phyloP scores from a whole-genome alignment of 345 rosid species.

The Populus tremula region DNA sequence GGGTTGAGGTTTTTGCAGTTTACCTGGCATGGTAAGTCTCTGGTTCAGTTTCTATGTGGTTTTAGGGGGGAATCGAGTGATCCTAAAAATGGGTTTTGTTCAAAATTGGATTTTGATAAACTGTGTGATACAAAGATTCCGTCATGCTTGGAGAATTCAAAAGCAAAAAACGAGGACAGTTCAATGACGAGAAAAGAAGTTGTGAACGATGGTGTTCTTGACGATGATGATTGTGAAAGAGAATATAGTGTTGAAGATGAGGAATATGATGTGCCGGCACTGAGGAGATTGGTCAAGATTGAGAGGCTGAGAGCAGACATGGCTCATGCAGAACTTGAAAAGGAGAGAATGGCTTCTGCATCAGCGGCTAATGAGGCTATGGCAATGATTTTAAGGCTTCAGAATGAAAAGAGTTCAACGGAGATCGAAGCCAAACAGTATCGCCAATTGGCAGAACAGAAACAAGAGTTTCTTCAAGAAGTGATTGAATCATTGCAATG shows the following conservation, averaged over 20 bases:
- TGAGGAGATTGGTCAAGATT: constrained; percentile 57
- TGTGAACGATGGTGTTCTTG: constrained; percentile 6
- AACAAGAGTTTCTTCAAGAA: constrained; percentile 46
- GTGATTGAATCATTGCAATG: constrained; percentile 63
- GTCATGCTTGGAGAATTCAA: constrained; percentile 25
- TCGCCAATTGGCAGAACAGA: constrained; percentile 56
- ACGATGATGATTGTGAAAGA: constrained; percentile 31
- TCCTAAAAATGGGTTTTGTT: constrained; percentile 14
- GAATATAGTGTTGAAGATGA: constrained; percentile 49
- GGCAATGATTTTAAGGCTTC: constrained; percentile 78
- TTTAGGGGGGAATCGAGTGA: constrained; percentile 27
- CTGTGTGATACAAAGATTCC: constrained; percentile 21
- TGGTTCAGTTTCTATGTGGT: constrained; percentile 23
- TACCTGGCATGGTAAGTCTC: constrained; percentile 22
- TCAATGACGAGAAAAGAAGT: constrained; percentile 12
- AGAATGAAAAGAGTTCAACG: constrained; percentile 53
- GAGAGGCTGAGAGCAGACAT: constrained; percentile 49
- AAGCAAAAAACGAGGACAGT: background rate
- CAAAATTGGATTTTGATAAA: constrained; percentile 10
- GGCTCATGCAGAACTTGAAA: constrained; percentile 55
- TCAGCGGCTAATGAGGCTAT: constrained; percentile 77
- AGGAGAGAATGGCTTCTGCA: constrained; percentile 71
- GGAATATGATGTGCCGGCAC: constrained; percentile 41
- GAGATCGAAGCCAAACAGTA: constrained; percentile 63
- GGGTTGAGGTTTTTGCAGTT: constrained; percentile 38